A percentile compares a stretch with the other conserved stretches of the same genome.
These are phyloP conservation scores for Phellopilus nigrolimitatus DNA, from an alignment of 1,284 basidiomycete species.

Conservation along the genomic window DNA sequence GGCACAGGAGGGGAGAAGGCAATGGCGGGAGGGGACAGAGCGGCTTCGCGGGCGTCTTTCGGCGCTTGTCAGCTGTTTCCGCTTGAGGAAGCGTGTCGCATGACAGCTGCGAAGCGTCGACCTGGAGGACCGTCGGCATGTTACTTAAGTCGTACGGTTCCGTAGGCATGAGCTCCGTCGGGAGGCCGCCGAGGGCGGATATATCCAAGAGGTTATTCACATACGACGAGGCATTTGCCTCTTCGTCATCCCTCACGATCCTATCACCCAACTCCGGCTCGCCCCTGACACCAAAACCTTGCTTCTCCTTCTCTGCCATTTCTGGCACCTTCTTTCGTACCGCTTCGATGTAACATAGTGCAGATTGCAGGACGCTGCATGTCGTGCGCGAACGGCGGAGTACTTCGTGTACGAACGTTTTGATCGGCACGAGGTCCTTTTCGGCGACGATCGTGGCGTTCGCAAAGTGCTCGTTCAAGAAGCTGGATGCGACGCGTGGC, in stretches of 20 bases:
- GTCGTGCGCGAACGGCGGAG: conserved; percentile 72
- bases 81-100: neutral
- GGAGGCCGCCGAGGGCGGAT: conserved; percentile 5
- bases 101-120: conserved; percentile 11
- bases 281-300: conserved; percentile 34
- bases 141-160: conserved; percentile 1
- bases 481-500: conserved; percentile 24
- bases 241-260: conserved; percentile 42
- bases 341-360: conserved; percentile 74
- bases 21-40: conserved; percentile 45
- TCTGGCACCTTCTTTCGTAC: conserved; percentile 62
- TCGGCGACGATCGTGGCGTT: conserved; percentile 26
- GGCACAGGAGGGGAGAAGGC: conserved; percentile 81
- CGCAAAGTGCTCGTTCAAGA: conserved; percentile 21
- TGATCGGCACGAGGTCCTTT: conserved; percentile 48
- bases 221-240: conserved; percentile 21
- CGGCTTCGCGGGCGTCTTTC: conserved; percentile 27
- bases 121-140: conserved; percentile 8
- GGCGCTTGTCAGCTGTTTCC: conserved; percentile 12
- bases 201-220: conserved; percentile 17
- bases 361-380: conserved; percentile 69
- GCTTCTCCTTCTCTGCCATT: conserved; percentile 47
- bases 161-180: conserved; percentile 12
- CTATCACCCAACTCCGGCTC: conserved; percentile 40
- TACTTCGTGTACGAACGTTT: conserved; percentile 72